Evolutionary conservation across 176 grass and related monocot species (phyloP).

Genomic region (Hyparrhenia diplandra): DNA sequence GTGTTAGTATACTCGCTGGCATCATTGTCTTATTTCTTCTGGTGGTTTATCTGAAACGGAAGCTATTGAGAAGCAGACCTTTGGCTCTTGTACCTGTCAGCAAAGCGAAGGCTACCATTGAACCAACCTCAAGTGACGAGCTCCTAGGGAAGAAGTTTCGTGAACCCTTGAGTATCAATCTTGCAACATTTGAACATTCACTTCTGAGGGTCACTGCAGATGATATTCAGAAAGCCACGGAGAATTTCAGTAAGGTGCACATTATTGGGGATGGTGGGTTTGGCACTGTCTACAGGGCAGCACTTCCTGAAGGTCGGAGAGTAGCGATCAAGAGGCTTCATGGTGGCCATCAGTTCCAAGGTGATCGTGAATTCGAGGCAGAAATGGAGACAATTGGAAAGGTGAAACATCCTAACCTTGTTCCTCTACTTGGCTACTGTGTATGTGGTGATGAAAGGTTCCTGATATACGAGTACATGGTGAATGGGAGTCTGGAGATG

Average conservation of each 20-base stretch:
- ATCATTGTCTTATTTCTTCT: conserved; percentile 39
- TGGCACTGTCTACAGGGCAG: conserved; percentile 84
- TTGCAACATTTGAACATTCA: conserved; percentile 87
- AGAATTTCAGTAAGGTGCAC: conserved; percentile 89
- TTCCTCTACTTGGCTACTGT: conserved; percentile 92
- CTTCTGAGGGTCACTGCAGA: conserved; percentile 73
- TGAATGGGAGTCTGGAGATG: conserved; percentile 87
- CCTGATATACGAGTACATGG: conserved; percentile 97
- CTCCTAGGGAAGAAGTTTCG: conserved; percentile 77
- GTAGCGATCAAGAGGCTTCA: conserved; percentile 94
- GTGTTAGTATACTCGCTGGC: conserved; percentile 30
- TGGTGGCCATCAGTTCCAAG: conserved; percentile 78
- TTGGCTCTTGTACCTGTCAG: conserved; percentile 36
- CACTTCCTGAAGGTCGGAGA: conserved; percentile 56
- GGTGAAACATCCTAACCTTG: conserved; percentile 89
- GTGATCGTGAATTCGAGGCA: conserved; percentile 80
- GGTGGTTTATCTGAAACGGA: conserved; percentile 47
- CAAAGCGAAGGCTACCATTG: conserved; percentile 55
- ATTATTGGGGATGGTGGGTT: conserved; percentile 94
- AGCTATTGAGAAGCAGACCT: conserved; percentile 38
- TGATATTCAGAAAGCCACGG: conserved; percentile 89
- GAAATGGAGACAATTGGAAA: conserved; percentile 99
- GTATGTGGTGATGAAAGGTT: conserved; percentile 88
- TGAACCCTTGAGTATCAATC: conserved; percentile 88
- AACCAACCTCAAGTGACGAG: conserved; percentile 79